These are phyloP conservation scores for Sordariomycetes sp. DNA, from an alignment of 2,329 filamentous ascomycete species.

Conservation along the genomic window DNA sequence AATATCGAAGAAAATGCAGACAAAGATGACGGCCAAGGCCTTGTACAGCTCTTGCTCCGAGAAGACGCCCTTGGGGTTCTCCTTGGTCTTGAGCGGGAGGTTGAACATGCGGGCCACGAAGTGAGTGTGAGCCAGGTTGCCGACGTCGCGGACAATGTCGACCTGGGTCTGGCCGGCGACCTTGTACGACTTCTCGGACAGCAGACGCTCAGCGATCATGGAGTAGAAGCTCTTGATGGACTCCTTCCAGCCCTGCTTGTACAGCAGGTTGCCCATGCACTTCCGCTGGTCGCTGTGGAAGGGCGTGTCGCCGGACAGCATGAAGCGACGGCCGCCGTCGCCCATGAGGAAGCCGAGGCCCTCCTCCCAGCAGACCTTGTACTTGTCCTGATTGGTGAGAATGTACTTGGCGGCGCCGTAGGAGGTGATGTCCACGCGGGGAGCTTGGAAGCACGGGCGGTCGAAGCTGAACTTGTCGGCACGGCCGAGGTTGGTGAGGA, in stretches of 20 bases:
- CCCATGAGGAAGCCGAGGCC: slow-evolving; percentile 56
- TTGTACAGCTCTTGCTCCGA: slow-evolving; percentile 48
- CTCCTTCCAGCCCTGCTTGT: slow-evolving; percentile 50
- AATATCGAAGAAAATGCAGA: slow-evolving; percentile 55
- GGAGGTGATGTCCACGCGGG: slow-evolving; percentile 47
- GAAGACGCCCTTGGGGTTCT: slow-evolving; percentile 50
- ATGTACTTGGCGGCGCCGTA: slow-evolving; percentile 54
- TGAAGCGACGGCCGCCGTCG: slow-evolving; percentile 40
- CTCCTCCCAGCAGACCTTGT: slow-evolving; percentile 56
- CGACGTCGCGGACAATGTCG: slow-evolving; percentile 62
- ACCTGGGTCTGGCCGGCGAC: slow-evolving; percentile 49
- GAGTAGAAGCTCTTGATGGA: slow-evolving; percentile 61
- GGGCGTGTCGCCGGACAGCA: slow-evolving; percentile 42
- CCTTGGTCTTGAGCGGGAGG: slow-evolving; percentile 55
- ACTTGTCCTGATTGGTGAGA: slow-evolving; percentile 50
- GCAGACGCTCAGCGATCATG: slow-evolving; percentile 48
- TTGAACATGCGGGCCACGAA: slow-evolving; percentile 56
- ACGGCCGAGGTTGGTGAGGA: slow-evolving; percentile 58
- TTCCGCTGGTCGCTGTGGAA: slow-evolving; percentile 40
- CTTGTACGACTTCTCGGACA: slow-evolving; percentile 56
- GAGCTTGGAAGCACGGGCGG: slow-evolving; percentile 42
- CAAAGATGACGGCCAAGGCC: slow-evolving; percentile 57
- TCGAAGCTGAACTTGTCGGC: slow-evolving; percentile 62
- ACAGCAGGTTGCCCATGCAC: slow-evolving; percentile 48
- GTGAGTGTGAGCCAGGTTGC: slow-evolving; percentile 56